Evolutionary conservation across 805 yeast species (phyloP).

Genomic region (Cyberlindnera mrakii): DNA sequence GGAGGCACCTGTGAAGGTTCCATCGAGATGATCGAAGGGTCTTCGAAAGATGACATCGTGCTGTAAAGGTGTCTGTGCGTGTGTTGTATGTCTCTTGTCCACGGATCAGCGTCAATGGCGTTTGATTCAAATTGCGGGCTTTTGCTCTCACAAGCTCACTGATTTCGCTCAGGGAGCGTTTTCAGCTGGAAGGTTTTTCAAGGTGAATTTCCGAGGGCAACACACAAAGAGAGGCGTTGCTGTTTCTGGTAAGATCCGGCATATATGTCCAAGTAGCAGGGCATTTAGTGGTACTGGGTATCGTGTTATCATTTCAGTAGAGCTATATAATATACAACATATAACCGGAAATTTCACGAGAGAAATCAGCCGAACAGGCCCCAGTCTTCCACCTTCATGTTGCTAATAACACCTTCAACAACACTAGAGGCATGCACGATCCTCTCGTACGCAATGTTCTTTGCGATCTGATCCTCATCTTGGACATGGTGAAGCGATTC

Average conservation of each 20-base stretch:
- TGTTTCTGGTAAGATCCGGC: too few species aligned
- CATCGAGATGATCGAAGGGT: slow-evolving; percentile 18
- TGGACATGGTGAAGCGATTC: slow-evolving; percentile 2
- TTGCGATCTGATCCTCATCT: not conserved
- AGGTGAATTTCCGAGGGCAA: too few species aligned
- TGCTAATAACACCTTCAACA: slow-evolving; percentile 20
- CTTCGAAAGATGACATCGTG: slow-evolving; percentile 14
- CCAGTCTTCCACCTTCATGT: slow-evolving; percentile 41
- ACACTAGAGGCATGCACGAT: slow-evolving; percentile 23
- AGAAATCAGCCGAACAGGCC: slow-evolving; percentile 32
- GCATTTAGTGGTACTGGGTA: not conserved
- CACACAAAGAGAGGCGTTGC: too few species aligned
- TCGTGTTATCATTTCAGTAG: not conserved
- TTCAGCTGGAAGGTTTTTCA: too few species aligned
- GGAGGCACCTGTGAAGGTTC: slow-evolving; percentile 1
- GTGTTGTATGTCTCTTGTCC: not conserved
- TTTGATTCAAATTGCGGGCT: too few species aligned
- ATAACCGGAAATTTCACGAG: too few species aligned
- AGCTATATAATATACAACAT: not conserved
- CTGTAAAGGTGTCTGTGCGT: not conserved
- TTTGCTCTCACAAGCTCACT: not conserved
- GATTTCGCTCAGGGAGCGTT: not conserved
- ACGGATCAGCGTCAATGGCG: not conserved
- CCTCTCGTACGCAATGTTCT: slow-evolving; percentile 23
- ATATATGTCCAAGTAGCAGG: too few species aligned